phyloP scores from a whole-genome alignment of 495 filamentous ascomycete species.

The Tuber borchii region DNA sequence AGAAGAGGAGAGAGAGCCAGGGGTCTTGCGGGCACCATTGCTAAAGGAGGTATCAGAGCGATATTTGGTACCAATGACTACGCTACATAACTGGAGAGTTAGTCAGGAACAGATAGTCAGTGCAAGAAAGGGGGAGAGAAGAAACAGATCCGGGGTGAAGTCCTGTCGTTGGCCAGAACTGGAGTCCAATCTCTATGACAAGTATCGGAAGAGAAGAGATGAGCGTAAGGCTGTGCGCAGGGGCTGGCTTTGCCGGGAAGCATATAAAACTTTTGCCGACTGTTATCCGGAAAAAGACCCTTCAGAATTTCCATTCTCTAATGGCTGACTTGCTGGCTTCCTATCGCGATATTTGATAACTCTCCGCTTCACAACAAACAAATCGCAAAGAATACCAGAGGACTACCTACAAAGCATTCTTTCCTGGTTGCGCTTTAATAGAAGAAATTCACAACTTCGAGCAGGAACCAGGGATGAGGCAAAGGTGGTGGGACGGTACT shows the following conservation, averaged over 20 bases:
- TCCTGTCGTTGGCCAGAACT: conserved; percentile 6
- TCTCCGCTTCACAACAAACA: conserved; percentile 14
- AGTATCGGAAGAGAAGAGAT: conserved; percentile 7
- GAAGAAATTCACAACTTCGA: conserved; percentile 4
- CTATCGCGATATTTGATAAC: conserved; percentile 8
- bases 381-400: background rate
- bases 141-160: background rate
- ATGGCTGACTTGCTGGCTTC: conserved; percentile 11
- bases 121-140: background rate
- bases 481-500: background rate
- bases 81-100: background rate
- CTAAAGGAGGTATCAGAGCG: background rate
- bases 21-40: background rate
- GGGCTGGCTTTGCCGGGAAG: background rate
- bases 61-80: background rate
- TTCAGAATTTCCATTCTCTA: background rate
- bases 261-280: background rate
- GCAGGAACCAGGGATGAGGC: background rate
- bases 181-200: background rate
- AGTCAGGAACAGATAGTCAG: background rate
- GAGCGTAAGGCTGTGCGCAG: background rate
- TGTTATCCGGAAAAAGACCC: background rate
- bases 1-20: background rate
- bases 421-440: conserved; percentile 5
- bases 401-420: conserved; percentile 7